Conservation (phyloP, 108 stramenopile species). For the Cyclotella choctawhatcheeana region DNA sequence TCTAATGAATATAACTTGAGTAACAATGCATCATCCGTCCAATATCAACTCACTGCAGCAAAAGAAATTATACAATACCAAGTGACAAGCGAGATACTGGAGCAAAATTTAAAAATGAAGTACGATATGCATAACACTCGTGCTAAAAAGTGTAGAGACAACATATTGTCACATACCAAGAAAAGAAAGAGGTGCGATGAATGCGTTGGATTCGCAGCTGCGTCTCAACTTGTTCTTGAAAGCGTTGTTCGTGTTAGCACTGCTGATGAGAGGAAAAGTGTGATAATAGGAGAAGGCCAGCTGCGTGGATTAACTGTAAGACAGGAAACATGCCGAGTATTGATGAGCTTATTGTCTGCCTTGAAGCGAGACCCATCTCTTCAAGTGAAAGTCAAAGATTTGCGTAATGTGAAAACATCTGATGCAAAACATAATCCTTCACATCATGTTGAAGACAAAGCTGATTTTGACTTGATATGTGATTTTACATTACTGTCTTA, state of each 20-base stretch:
- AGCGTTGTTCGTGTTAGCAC: constrained; percentile 61
- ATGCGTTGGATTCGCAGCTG: constrained; percentile 61
- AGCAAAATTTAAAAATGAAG: constrained; percentile 24
- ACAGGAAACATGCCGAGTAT: constrained; percentile 52
- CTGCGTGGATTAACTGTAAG: constrained; percentile 60
- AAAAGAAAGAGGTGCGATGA: constrained; percentile 26
- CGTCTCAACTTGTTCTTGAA: constrained; percentile 33
- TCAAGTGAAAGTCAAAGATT: constrained; percentile 20
- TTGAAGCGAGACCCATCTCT: constrained; percentile 28
- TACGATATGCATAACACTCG: constrained; percentile 40
- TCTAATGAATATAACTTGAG: constrained; percentile 22
- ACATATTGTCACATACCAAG: constrained; percentile 11
- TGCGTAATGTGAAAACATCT: constrained; percentile 31
- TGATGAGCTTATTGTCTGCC: constrained; percentile 37
- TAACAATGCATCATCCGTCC: neutral
- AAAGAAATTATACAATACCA: constrained; percentile 21
- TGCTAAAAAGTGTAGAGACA: constrained; percentile 19
- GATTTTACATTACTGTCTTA: constrained; percentile 73
- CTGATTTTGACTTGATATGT: constrained; percentile 45
- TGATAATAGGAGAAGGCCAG: constrained; percentile 30
- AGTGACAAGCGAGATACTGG: constrained; percentile 22
- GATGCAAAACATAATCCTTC: too few species aligned
- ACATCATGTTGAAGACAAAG: constrained; percentile 12
- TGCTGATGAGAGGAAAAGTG: constrained; percentile 56
- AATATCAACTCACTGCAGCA: constrained; percentile 22